Evolutionary conservation across 1,284 basidiomycete species (phyloP).

Genomic region (Butyriboletus appendiculatus): DNA sequence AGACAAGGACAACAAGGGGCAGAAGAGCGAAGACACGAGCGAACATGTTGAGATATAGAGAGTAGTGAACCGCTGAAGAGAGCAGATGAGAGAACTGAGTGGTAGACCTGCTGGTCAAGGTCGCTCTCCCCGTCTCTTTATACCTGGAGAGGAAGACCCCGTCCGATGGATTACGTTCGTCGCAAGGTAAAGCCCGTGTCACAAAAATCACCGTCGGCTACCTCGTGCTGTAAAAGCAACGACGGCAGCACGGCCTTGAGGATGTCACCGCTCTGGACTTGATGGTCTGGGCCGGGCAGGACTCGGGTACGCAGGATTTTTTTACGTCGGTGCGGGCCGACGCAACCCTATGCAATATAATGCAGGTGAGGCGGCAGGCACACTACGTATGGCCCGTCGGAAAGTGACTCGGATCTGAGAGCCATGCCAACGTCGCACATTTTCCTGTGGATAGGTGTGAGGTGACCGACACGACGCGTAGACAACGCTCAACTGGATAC

Average conservation of each 20-base stretch:
- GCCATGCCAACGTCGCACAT: too few species aligned
- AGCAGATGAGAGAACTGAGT: not conserved
- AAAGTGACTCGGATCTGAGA: too few species aligned
- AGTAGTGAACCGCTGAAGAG: not conserved
- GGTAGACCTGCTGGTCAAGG: not conserved
- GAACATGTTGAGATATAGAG: slow-evolving; percentile 15
- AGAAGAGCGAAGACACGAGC: slow-evolving; percentile 23
- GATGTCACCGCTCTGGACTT: not conserved
- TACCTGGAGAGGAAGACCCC: slow-evolving; percentile 11
- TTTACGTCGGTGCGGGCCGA: not conserved
- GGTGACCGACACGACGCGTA: not conserved
- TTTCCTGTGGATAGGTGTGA: not conserved
- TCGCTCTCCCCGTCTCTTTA: slow-evolving; percentile 9
- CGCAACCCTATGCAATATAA: too few species aligned
- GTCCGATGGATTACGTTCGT: slow-evolving; percentile 6
- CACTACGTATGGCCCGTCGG: too few species aligned
- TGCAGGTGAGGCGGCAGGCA: too few species aligned
- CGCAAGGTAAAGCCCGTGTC: not conserved
- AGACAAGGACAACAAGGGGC: slow-evolving; percentile 16
- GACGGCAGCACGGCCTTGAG: not conserved
- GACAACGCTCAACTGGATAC: too few species aligned
- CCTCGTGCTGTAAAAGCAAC: slow-evolving; percentile 5
- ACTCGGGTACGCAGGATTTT: not conserved
- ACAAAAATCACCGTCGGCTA: not conserved
- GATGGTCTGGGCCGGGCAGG: not conserved